Percentiles rank a stretch among this genome's conserved stretches.
Evolutionary conservation across 805 yeast genomes (phyloP).

Genomic region (Candida bentonensis): DNA sequence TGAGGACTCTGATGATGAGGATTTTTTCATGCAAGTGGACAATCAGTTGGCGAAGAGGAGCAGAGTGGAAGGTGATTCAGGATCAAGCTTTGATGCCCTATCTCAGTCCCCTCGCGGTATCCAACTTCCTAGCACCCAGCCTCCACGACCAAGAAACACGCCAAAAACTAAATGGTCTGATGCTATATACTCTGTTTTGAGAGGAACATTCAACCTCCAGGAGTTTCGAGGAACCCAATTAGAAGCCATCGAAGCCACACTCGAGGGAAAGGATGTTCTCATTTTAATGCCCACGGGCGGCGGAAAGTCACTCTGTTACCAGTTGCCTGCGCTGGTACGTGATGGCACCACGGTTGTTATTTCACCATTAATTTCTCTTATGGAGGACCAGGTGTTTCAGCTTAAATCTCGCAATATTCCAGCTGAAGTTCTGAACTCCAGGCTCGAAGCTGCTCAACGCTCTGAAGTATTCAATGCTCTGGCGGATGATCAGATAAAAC

Average conservation of each 20-base stretch:
- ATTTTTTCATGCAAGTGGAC: not conserved
- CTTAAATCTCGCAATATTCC: slow-evolving; percentile 48
- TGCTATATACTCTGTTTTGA: slow-evolving; percentile 49
- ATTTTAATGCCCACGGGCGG: slow-evolving; percentile 99
- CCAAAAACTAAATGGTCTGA: slow-evolving; percentile 40
- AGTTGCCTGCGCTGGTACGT: slow-evolving; percentile 75
- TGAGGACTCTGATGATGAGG: not conserved
- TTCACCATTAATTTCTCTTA: slow-evolving; percentile 86
- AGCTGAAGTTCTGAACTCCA: slow-evolving; percentile 84
- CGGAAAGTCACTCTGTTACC: slow-evolving; percentile 92
- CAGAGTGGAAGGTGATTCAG: too few relatives aligned
- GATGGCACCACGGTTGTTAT: slow-evolving; percentile 63
- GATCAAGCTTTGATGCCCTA: too few relatives aligned
- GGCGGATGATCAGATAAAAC: slow-evolving; percentile 49
- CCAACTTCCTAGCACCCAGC: not conserved
- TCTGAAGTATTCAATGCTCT: slow-evolving; percentile 48
- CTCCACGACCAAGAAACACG: not conserved
- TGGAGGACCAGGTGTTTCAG: slow-evolving; percentile 95
- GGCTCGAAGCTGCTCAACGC: slow-evolving; percentile 49
- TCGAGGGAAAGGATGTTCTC: slow-evolving; percentile 71
- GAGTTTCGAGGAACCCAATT: slow-evolving; percentile 72
- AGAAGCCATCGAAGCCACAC: slow-evolving; percentile 72
- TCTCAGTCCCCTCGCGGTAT: not conserved
- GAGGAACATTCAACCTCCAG: slow-evolving; percentile 43
- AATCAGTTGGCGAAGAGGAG: too few relatives aligned